These are phyloP conservation scores for Lipomyces kockii DNA, from an alignment of 805 yeast species.

Conservation along the genomic window DNA sequence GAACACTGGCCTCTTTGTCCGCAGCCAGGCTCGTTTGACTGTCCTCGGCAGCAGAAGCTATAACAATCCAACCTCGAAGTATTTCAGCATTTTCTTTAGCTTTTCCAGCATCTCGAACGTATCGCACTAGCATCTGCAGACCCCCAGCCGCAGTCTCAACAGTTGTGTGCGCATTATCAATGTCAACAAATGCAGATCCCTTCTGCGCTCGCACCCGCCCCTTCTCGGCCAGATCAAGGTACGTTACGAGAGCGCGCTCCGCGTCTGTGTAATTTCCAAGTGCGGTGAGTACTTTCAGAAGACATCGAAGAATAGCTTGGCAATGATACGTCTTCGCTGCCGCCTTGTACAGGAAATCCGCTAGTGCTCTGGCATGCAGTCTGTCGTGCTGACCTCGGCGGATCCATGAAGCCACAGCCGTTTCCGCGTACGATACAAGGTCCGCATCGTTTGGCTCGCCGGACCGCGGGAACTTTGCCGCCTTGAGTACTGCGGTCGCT, in stretches of 20 bases:
- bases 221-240: conserved; percentile 31
- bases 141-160: conserved; percentile 26
- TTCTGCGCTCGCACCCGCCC: conserved; percentile 31
- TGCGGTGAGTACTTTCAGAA: conserved; percentile 24
- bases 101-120: conserved; percentile 18
- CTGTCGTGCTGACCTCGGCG: conserved; percentile 28
- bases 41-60: conserved; percentile 1
- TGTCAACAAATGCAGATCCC: conserved; percentile 27
- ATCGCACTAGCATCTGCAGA: conserved; percentile 28
- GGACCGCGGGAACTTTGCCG: conserved; percentile 31
- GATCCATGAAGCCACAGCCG: conserved; percentile 23
- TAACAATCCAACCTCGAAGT: conserved; percentile 27
- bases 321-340: conserved; percentile 35
- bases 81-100: conserved; percentile 23
- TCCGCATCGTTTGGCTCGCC: conserved; percentile 32
- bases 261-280: conserved; percentile 33
- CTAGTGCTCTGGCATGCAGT: conserved; percentile 26
- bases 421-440: conserved; percentile 29
- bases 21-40: neutral
- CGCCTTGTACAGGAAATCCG: conserved; percentile 33
- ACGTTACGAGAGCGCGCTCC: conserved; percentile 25
- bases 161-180: conserved; percentile 26
- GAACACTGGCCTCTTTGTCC: neutral
- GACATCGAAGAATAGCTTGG: conserved; percentile 29
- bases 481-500: conserved; percentile 23